Base-by-base conservation (phyloP, 2,329 filamentous ascomycete species). In the Aciculosporium take region DNA sequence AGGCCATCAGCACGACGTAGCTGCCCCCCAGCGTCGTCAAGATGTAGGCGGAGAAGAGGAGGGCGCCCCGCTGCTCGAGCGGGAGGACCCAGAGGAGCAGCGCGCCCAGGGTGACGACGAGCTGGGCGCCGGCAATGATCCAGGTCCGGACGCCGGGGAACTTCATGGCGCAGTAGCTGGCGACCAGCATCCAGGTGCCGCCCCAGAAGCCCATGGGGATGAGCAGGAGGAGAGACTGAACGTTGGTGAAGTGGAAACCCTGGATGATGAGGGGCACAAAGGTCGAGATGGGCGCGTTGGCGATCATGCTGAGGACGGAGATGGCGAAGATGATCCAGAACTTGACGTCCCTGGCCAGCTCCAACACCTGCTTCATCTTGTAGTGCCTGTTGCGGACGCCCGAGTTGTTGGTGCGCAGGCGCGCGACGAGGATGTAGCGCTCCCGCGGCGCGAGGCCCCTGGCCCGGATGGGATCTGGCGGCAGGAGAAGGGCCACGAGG, bases 391-490 rank as follows among this genome's bases (percentile, higher is more conserved):
- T 42, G 0, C 25, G 24, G 18, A 31, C 17, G 4, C 65, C 65
- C 2, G 62, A 62, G 37, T 58, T 53, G 37, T 47, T 45, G 27
- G 27, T 27, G 5, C 34, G 20, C 28, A 47, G 35, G 17, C 45
- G 43, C 17, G 29, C 67, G 3, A 75, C 61, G 3, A 73, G 71
- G 13, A 77, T 64, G 2, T 59, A 59, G 6, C 41, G 33, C 41
- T 42, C 41, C 8, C 24, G 23, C 28, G 37, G 24, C 9, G 60
- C 69, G 21, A 84, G 66, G 53, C 78, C 82, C 46, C 68, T 72
- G 2, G 79, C 76, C 0, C 69, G 78, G 30, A 74, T 67, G 0
- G 77, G 76, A 2, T 69, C 65, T 51, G 84, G 75, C 0, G 79
- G 72, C 2, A 84, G 62, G 33, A 74, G 53, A 47, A 74, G 68